Evolutionary conservation across 106 monocot genomes (phyloP).

Genomic region (Narthecium ossifragum): DNA sequence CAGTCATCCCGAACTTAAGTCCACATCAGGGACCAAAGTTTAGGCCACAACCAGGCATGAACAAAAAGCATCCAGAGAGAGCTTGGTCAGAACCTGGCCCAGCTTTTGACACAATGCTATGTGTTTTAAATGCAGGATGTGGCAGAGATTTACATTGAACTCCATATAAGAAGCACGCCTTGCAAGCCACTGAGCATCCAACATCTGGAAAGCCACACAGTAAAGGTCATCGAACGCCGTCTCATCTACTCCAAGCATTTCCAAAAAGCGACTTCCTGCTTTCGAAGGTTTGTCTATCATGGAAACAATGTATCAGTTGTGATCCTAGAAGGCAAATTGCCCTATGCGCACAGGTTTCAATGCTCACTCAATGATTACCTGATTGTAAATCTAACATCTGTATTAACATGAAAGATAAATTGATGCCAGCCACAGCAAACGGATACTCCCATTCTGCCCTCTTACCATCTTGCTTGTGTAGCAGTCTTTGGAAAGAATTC

Average conservation of each 20-base stretch:
- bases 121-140: too few relatives aligned
- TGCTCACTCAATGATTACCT: constrained; percentile 10
- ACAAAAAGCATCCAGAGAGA: background rate
- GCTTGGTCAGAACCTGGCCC: too few relatives aligned
- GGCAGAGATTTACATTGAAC: constrained; percentile 57
- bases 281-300: constrained; percentile 30
- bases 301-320: background rate
- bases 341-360: background rate
- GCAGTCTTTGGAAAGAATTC: constrained; percentile 62
- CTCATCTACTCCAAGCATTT: constrained; percentile 58
- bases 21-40: background rate
- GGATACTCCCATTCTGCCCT: constrained; percentile 94
- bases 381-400: constrained; percentile 84
- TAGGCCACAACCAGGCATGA: background rate
- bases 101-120: too few relatives aligned
- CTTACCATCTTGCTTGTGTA: constrained; percentile 60
- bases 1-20: too few relatives aligned
- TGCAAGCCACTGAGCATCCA: constrained; percentile 84
- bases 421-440: constrained; percentile 87
- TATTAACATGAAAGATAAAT: constrained; percentile 79
- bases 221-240: constrained; percentile 74
- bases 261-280: constrained; percentile 51
- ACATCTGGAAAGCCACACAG: constrained; percentile 59
- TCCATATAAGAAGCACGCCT: constrained; percentile 91
- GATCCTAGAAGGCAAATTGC: background rate